These are phyloP conservation scores for Xylariaceae sp. DNA, from an alignment of 2,329 filamentous ascomycete genomes.

Conservation along the genomic window DNA sequence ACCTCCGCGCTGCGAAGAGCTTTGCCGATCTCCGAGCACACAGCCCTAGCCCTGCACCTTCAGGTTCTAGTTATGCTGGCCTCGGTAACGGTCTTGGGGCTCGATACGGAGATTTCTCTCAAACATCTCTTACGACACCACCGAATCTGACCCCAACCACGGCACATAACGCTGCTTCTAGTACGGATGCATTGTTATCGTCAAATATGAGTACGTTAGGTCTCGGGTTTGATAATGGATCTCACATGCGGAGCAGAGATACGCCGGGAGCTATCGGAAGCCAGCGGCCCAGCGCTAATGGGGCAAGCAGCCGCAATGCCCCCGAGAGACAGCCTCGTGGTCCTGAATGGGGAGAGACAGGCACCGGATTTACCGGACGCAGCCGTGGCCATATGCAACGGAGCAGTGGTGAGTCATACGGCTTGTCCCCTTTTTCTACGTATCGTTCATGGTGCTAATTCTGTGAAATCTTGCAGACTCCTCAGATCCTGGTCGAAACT, in stretches of 20 bases:
- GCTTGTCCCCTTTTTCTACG: background rate
- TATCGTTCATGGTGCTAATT: conserved; percentile 5
- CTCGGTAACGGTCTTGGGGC: conserved; percentile 56
- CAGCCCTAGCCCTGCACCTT: conserved; percentile 90
- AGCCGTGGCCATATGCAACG: conserved; percentile 66
- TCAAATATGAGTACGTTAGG: conserved; percentile 53
- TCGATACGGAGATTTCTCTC: conserved; percentile 44
- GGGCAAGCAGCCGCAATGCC: conserved; percentile 50
- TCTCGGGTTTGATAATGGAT: conserved; percentile 56
- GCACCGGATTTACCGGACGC: conserved; percentile 59
- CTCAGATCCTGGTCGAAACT: conserved; percentile 43
- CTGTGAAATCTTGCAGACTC: conserved; percentile 35
- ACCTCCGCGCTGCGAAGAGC: conserved; percentile 91
- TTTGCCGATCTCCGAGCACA: conserved; percentile 95
- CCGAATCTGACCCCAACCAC: conserved; percentile 46
- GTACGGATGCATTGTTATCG: conserved; percentile 42
- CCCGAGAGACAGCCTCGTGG: conserved; percentile 70
- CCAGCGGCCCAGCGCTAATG: conserved; percentile 63
- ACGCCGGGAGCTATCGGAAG: conserved; percentile 70
- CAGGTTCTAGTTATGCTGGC: conserved; percentile 78
- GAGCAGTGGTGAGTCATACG: conserved; percentile 60
- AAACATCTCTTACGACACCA: conserved; percentile 42
- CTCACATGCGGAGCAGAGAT: conserved; percentile 51
- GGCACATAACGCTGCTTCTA: conserved; percentile 43
- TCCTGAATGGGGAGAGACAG: conserved; percentile 64